Base-by-base conservation (phyloP, 108 stramenopile species). In the Conticribra weissflogii region DNA sequence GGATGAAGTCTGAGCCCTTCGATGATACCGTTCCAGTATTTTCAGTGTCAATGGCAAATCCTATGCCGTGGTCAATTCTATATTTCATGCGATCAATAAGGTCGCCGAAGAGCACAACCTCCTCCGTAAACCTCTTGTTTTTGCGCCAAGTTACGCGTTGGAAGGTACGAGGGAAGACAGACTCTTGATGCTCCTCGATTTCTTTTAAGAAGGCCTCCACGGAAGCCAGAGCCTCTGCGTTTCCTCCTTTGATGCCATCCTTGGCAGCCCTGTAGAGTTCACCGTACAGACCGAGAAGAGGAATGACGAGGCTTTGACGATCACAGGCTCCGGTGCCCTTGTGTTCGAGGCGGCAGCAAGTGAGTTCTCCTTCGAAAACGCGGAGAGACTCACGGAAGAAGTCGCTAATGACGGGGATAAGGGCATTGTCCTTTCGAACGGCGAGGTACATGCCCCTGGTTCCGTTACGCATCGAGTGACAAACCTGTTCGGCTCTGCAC, bases 401-500 rank as follows among this genome's bases (percentile, higher is more conserved):
- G 41, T 70, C 68, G 9, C 19, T 23, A 1, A 49, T 22, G 8
- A 70, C 71, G 24, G 32, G 73, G 14, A 23, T 61, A 17, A 71
- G 59, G 7, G 44, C 25, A 2, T 19, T 16, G 3, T 31, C 41
- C n/a, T 34, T 53, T 3, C 52, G 33, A 23, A 54, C 34, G 7
- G 74, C 67, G 25, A 71, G 69, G 52, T 63, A 81, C 79, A 81
- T 81, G 5, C 63, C 59, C 18, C 61, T 62, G 18, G 53, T 63
- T 1, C 79, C 79, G 24, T 70, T 74, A 1, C 79, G 55, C 64
- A 65, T 63, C 7, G 59, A 72, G 60, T 81, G 79, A 41, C 68
- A 68, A 24, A 81, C 57, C 49, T 74, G 68, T 33, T 81, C 79
- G 2, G 79, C 79, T 16, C 79, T 59, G 61, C 79, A 81, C 79